Evolutionary conservation across 2,329 filamentous ascomycete species (phyloP).

Genomic region (Septoria petroselini): DNA sequence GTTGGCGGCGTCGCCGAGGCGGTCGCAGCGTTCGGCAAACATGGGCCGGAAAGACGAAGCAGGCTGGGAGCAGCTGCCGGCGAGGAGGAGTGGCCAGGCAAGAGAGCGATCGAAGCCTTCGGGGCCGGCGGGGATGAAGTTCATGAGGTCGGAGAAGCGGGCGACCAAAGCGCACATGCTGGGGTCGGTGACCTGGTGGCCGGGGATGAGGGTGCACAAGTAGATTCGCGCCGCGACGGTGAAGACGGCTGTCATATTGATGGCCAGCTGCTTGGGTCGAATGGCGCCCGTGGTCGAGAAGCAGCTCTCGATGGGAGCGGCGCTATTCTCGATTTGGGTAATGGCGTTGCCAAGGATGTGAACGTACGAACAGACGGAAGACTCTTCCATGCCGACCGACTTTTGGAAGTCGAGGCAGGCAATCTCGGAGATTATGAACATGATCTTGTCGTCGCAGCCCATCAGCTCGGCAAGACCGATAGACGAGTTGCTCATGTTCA

Average conservation of each 20-base stretch:
- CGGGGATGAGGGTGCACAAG: conserved; percentile 90
- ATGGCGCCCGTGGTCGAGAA: conserved; percentile 66
- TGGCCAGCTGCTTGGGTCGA: conserved; percentile 75
- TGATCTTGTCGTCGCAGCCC: conserved; percentile 95
- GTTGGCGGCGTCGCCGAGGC: conserved; percentile 72
- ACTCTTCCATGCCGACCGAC: conserved; percentile 75
- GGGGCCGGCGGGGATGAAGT: conserved; percentile 76
- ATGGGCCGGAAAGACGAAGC: conserved; percentile 72
- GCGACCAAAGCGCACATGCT: conserved; percentile 75
- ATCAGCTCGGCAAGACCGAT: conserved; percentile 88
- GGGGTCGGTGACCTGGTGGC: conserved; percentile 71
- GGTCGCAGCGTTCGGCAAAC: conserved; percentile 69
- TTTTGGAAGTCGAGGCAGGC: conserved; percentile 91
- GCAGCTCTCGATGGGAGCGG: conserved; percentile 47
- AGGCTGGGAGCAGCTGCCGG: conserved; percentile 72
- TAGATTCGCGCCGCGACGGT: conserved; percentile 91
- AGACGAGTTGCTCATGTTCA: conserved; percentile 65
- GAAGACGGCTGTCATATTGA: conserved; percentile 88
- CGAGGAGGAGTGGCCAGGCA: conserved; percentile 88
- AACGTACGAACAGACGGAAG: conserved; percentile 84
- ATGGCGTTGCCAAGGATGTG: conserved; percentile 84
- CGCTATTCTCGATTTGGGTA: conserved; percentile 67
- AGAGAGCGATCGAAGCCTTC: conserved; percentile 85
- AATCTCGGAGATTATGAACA: conserved; percentile 98
- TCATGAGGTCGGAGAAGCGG: conserved; percentile 71